phyloP scores from a whole-genome alignment of 805 yeast species.

The Metschnikowia lunata region DNA sequence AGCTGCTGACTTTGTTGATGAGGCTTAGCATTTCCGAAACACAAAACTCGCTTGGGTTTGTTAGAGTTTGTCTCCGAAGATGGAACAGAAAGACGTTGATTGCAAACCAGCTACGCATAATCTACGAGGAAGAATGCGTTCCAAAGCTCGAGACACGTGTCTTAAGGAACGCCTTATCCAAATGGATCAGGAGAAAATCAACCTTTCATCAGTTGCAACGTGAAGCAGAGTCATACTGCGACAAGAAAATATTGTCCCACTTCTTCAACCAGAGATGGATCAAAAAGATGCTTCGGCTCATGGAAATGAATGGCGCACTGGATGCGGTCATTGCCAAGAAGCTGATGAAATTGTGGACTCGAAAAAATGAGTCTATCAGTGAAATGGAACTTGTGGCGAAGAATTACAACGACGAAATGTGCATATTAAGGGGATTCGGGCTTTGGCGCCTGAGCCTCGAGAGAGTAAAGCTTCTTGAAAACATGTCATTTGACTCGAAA shows the following conservation, averaged over 20 bases:
- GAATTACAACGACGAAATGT: not conserved
- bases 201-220: constrained; percentile 8
- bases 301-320: constrained; percentile 7
- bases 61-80: constrained; percentile 7
- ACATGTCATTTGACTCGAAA: not conserved
- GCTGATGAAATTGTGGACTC: no score
- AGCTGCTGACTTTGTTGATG: constrained; percentile 28
- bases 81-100: constrained; percentile 22
- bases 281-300: constrained; percentile 10
- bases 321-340: not conserved
- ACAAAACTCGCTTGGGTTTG: constrained; percentile 1
- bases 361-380: no score
- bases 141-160: constrained; percentile 1
- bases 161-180: constrained; percentile 3
- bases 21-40: constrained; percentile 22
- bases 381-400: not conserved
- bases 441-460: not conserved
- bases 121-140: constrained; percentile 7
- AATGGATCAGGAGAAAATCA: constrained; percentile 13
- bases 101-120: constrained; percentile 14
- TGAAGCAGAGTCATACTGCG: constrained; percentile 14
- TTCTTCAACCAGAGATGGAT: constrained; percentile 10
- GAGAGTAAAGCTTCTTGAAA: not conserved
- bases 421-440: not conserved
- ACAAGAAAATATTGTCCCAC: constrained; percentile 9